Evolutionary conservation across 208 protist genomes (phyloP), one percentile per base, ranked within the genome.

Genomic region (Acanthamoeba triangularis): DNA sequence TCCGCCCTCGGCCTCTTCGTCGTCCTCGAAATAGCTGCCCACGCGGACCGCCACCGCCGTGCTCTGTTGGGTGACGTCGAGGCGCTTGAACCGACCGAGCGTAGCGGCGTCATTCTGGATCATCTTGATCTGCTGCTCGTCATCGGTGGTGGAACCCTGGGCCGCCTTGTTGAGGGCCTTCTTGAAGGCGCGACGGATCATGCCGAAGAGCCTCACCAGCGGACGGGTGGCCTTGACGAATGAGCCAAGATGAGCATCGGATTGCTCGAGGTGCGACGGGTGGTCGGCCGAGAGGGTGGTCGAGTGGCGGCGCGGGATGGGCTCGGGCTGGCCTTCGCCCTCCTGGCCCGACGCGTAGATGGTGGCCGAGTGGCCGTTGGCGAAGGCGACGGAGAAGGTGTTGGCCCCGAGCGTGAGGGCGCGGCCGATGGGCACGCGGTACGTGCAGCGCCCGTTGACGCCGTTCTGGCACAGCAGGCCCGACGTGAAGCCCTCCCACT

Each of bases 401-500:
- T 87, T 87, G 78, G 78, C 78, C 14, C 78, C 78, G 3, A 61
- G 78, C 16, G 44, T 87, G 28, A 87, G 78, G 3, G 78, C 78
- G n/a, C 78, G 78, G 7, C 78, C 47, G 47, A 87, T 87, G 47
- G 78, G 78, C 37, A 87, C 78, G 47, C 78, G 78, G 30, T 87
- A 87, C 20, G 37, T n/a, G 49, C 78, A 87, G 7, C 78, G 78
- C 6, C 78, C 78, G 30, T 87, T 87, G 47, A 87, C 49, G 78
- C 78, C 78, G 6, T 20, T 28, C 47, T 87, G 78, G 78, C 78
- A 87, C 18, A 87, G 78, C 14, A 87, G 78, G 7, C 78, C 78
- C 25, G 78, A 87, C 47, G 78, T 61, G 78, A 87, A 87, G 25
- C 78, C 78, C 30, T 87, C 78, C 78, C 78, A 87, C 78, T 61